A percentile compares a stretch with the other conserved stretches of the same genome.
Conservation (phyloP, 148 eudicot genomes). For the Spergularia bocconei region DNA sequence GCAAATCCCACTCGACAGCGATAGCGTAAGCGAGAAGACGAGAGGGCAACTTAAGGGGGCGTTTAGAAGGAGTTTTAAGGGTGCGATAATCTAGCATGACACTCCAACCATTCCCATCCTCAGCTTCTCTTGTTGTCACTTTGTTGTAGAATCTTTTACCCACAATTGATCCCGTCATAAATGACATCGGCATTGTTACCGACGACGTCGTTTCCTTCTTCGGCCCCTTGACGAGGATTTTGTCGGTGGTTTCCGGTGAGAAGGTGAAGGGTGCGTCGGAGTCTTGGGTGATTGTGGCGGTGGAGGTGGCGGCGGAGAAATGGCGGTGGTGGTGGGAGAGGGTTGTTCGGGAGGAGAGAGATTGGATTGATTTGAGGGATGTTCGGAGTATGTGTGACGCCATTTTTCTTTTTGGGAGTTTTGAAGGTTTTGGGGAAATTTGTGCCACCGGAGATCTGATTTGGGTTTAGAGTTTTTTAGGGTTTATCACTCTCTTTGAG, state of each 20-base stretch:
- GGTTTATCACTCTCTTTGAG: background rate
- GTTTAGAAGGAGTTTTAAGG: constrained; percentile 73
- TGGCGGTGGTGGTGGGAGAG: constrained; percentile 28
- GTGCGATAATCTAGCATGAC: constrained; percentile 95
- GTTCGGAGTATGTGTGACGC: constrained; percentile 29
- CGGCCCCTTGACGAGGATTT: constrained; percentile 39
- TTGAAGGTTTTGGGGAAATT: background rate
- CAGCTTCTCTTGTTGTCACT: constrained; percentile 71
- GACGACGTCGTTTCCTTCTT: constrained; percentile 37
- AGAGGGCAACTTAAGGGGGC: constrained; percentile 73
- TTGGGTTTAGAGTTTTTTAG: background rate
- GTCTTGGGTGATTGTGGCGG: constrained; percentile 32
- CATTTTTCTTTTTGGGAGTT: constrained; percentile 26
- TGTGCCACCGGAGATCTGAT: background rate
- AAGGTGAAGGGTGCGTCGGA: constrained; percentile 46
- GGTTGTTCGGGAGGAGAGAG: constrained; percentile 29
- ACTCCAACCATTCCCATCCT: constrained; percentile 80
- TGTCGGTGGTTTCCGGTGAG: constrained; percentile 32
- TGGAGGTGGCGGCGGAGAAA: constrained; percentile 20
- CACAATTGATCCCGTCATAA: constrained; percentile 86
- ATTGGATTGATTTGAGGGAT: constrained; percentile 42
- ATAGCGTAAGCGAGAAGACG: constrained; percentile 67
- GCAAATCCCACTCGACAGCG: constrained; percentile 96
- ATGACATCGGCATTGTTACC: constrained; percentile 85
- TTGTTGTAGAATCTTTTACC: constrained; percentile 77